Base-by-base conservation (phyloP, 2,329 filamentous ascomycete species). In the Colletotrichum simmondsii region DNA sequence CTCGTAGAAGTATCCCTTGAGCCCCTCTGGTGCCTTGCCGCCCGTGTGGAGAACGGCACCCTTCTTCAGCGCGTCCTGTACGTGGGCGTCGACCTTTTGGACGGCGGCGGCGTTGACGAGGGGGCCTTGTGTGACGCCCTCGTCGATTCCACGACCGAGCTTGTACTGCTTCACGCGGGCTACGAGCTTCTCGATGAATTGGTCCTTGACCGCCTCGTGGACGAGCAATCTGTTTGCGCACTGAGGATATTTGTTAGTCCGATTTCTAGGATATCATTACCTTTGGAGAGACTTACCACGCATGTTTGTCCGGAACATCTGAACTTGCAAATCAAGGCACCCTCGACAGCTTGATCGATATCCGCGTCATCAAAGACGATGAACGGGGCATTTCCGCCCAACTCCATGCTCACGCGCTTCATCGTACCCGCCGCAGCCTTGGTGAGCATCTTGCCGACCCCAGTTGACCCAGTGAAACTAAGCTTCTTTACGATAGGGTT, bases 291-390 rank as follows among this genome's bases (percentile, higher is more conserved):
- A 28, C 69, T 42, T 63, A 72, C 53, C 54, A 94, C 91, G 78
- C 92, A 94, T 0, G 92, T 94, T 83, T 94, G 92, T 37, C 92
- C 92, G 2, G 90, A 92, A 74, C 89, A 90, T 65, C 92, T 89
- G 87, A 94, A 94, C 79, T 94, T 94, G 72, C 89, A 91, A 37
- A 89, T 83, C 58, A 94, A 88, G 37, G 92, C 91, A 26, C 92
- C 92, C 0, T 85, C 84, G 16, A 94, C 89, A 0, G 93, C 92
- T 24, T 86, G 85, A 56, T 93, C 92, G 22, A 94, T 83, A 77
- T 94, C 91, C 19, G 92, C 89, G 77, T 94, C 92, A 75, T 94
- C 92, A 77, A 94, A 94, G 49, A 94, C 92, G 72, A 94, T 94
- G 80, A 94, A 94, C 1, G 92, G 92, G 0, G 92, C 91, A 78